phyloP scores from a whole-genome alignment of 352 stramenopile genomes.

The Elongisporangium prolatum region DNA sequence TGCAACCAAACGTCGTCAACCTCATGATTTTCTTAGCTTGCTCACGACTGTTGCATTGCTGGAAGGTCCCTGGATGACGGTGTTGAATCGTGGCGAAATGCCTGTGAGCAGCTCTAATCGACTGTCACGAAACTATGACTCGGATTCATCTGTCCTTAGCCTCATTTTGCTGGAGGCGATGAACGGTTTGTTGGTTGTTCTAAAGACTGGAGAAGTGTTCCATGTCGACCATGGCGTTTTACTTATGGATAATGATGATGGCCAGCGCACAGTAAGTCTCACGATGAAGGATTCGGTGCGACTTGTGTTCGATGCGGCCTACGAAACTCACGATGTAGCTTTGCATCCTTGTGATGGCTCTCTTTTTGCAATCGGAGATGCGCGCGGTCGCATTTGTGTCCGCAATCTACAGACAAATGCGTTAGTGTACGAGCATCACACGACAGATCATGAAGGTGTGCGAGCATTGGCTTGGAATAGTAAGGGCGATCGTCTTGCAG shows the following conservation, averaged over 20 bases:
- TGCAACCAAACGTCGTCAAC: conserved; percentile 12
- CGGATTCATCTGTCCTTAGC: conserved; percentile 1
- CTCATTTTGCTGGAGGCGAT: conserved; percentile 18
- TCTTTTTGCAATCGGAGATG: conserved; percentile 32
- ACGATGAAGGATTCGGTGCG: not conserved
- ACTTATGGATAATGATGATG: conserved; percentile 1
- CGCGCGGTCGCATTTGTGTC: conserved; percentile 27
- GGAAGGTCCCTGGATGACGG: not conserved
- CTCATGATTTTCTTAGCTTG: conserved; percentile 26
- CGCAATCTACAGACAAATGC: conserved; percentile 36
- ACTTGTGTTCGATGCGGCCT: not conserved
- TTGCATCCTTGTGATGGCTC: conserved; percentile 30
- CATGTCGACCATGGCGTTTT: conserved; percentile 14
- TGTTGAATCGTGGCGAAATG: not conserved
- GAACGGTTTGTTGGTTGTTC: conserved; percentile 11
- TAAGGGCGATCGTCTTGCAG: conserved; percentile 25
- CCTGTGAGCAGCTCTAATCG: not conserved
- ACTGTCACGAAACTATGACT: not conserved
- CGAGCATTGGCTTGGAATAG: conserved; percentile 40
- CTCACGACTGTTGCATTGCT: not conserved
- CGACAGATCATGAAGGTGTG: conserved; percentile 9
- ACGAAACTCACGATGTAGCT: conserved; percentile 25
- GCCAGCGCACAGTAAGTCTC: not conserved
- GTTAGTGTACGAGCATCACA: conserved; percentile 13
- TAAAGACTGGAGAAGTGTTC: conserved; percentile 22